A percentile compares a stretch with the other conserved stretches of the same genome.
phyloP scores from a whole-genome alignment of 768 basidiomycete genomes.

The Sistotremastrum niveocremeum region DNA sequence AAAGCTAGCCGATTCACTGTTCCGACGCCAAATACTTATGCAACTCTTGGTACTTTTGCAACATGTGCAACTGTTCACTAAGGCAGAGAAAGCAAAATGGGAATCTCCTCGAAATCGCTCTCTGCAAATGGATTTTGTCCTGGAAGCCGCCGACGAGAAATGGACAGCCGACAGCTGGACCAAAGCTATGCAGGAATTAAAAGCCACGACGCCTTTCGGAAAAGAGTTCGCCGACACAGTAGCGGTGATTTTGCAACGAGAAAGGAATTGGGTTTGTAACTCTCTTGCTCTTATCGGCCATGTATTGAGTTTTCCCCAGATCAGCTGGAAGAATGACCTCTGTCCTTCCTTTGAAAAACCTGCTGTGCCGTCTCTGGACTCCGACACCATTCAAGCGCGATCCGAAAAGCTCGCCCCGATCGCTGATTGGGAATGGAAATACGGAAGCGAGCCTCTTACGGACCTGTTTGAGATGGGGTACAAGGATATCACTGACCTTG shows the following conservation, averaged over 20 bases:
- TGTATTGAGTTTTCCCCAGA: constrained; percentile 7
- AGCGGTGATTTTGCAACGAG: constrained; percentile 56
- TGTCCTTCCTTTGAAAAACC: constrained; percentile 70
- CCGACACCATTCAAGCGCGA: constrained; percentile 41
- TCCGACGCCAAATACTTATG: constrained; percentile 86
- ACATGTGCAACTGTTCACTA: constrained; percentile 65
- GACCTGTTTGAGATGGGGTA: constrained; percentile 82
- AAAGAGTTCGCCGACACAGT: constrained; percentile 66
- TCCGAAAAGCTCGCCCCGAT: constrained; percentile 43
- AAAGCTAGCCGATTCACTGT: constrained; percentile 80
- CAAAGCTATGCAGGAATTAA: constrained; percentile 41
- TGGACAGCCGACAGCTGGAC: constrained; percentile 64
- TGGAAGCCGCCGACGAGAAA: constrained; percentile 49
- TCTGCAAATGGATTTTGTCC: constrained; percentile 71
- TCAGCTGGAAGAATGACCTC: constrained; percentile 76
- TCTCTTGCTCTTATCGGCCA: neutral
- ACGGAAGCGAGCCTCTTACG: constrained; percentile 58
- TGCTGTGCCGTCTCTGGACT: constrained; percentile 34
- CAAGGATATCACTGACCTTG: constrained; percentile 43
- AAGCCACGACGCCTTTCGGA: constrained; percentile 67
- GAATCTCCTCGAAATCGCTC: constrained; percentile 56
- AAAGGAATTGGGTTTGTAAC: constrained; percentile 60
- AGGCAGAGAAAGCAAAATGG: constrained; percentile 48
- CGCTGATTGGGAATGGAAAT: constrained; percentile 46
- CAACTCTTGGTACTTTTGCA: constrained; percentile 69